Percentiles rank a stretch among this genome's conserved stretches.
Evolutionary conservation across 140 eudicot genomes (phyloP).

Genomic region (Cichorium intybus): DNA sequence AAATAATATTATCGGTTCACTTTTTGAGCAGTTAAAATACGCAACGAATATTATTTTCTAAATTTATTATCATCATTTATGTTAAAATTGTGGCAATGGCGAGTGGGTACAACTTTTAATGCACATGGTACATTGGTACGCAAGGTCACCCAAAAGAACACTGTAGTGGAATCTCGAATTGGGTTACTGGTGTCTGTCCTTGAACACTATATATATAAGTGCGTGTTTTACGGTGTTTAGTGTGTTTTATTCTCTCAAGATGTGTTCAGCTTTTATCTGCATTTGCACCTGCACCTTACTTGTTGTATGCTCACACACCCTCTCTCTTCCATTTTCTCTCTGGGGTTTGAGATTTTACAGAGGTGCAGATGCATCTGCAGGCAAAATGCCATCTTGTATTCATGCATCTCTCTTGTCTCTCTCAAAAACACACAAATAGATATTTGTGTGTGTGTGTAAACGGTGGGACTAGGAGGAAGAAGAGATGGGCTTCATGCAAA

Average conservation of each 20-base stretch:
- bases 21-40: background rate
- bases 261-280: slow-evolving; percentile 33
- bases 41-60: background rate
- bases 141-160: background rate
- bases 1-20: background rate
- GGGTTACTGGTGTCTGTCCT: background rate
- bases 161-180: slow-evolving; percentile 10
- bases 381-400: slow-evolving; percentile 28
- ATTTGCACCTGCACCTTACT: slow-evolving; percentile 49
- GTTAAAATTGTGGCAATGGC: background rate
- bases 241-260: slow-evolving; percentile 17
- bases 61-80: background rate
- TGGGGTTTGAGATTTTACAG: slow-evolving; percentile 9
- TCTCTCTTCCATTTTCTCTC: background rate
- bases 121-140: background rate
- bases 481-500: background rate
- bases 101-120: background rate
- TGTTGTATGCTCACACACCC: background rate
- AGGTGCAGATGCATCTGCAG: slow-evolving; percentile 46
- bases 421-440: background rate
- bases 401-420: background rate
- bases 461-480: background rate
- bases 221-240: background rate
- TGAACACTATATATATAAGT: slow-evolving; percentile 11
- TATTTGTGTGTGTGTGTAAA: background rate